A percentile compares a stretch with the other conserved stretches of the same genome.
Evolutionary conservation across 345 rosid genomes (phyloP).

Genomic region (Litchi chinensis): DNA sequence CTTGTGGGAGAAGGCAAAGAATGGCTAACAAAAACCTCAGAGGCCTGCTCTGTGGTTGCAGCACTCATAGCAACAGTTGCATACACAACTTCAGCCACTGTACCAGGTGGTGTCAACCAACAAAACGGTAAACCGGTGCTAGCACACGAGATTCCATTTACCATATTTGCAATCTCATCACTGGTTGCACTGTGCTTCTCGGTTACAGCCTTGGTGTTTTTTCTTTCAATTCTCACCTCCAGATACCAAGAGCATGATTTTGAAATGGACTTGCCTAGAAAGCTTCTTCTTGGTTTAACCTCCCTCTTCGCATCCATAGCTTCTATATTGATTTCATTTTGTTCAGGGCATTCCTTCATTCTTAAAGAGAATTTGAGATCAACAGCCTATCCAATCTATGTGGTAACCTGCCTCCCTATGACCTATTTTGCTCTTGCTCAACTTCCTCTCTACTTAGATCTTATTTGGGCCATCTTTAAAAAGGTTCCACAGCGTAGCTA

Average conservation of each 20-base stretch:
- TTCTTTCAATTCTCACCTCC: constrained; percentile 30
- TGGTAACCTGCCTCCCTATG: constrained; percentile 12
- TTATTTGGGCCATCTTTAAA: background rate
- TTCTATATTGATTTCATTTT: constrained; percentile 29
- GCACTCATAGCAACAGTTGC: constrained; percentile 40
- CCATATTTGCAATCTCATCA: constrained; percentile 26
- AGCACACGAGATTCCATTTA: background rate
- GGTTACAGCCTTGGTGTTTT: constrained; percentile 17
- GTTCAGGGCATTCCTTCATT: constrained; percentile 30
- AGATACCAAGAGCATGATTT: constrained; percentile 29
- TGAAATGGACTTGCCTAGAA: background rate
- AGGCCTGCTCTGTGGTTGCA: constrained; percentile 39
- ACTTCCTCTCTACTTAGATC: constrained; percentile 11
- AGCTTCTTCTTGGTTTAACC: constrained; percentile 26
- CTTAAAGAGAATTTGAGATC: constrained; percentile 7
- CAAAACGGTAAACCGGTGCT: background rate
- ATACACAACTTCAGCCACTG: constrained; percentile 30
- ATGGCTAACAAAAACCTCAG: constrained; percentile 32
- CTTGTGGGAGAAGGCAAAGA: constrained; percentile 24
- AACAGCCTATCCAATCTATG: constrained; percentile 9
- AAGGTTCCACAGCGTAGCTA: background rate
- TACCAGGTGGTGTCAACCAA: constrained; percentile 26
- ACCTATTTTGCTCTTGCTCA: constrained; percentile 1
- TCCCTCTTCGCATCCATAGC: constrained; percentile 28
- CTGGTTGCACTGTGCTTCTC: constrained; percentile 31